A percentile compares a stretch with the other conserved stretches of the same genome.
These are phyloP conservation scores for Candida taoyuanica DNA, from an alignment of 805 yeast genomes.

Conservation along the genomic window DNA sequence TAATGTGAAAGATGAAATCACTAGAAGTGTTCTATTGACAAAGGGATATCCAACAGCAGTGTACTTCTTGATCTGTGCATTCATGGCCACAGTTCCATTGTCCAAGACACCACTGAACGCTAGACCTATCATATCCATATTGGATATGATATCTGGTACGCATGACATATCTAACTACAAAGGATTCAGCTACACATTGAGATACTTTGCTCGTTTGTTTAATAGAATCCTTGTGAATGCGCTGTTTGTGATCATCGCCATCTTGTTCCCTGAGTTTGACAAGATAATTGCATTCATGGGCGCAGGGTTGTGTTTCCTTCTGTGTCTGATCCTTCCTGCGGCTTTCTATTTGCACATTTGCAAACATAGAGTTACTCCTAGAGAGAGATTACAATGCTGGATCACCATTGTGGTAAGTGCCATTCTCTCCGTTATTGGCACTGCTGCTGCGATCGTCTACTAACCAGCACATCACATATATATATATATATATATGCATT, in stretches of 20 bases:
- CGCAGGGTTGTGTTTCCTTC: slow-evolving; percentile 70
- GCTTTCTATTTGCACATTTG: slow-evolving; percentile 63
- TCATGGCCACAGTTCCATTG: slow-evolving; percentile 78
- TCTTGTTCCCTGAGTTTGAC: slow-evolving; percentile 74
- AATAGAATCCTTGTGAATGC: slow-evolving; percentile 46
- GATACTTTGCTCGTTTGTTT: slow-evolving; percentile 12
- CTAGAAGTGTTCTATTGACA: slow-evolving; percentile 65
- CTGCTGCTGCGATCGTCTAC: slow-evolving; percentile 45
- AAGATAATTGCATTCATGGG: slow-evolving; percentile 78
- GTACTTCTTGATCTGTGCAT: slow-evolving; percentile 51
- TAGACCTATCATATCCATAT: slow-evolving; percentile 71
- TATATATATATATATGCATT: no score
- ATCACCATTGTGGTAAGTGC: slow-evolving; percentile 42
- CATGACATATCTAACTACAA: slow-evolving; percentile 21
- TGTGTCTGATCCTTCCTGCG: slow-evolving; percentile 77
- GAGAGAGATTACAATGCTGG: slow-evolving; percentile 38
- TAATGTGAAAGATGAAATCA: slow-evolving; percentile 64
- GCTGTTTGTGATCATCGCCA: slow-evolving; percentile 53
- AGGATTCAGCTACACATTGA: slow-evolving; percentile 21
- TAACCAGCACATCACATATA: no score
- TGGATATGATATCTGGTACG: slow-evolving; percentile 48
- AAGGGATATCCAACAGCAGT: slow-evolving; percentile 64
- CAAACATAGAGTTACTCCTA: slow-evolving; percentile 34
- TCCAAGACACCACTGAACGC: slow-evolving; percentile 83
- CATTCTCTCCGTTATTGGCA: slow-evolving; percentile 52